Evolutionary conservation across 2,329 filamentous ascomycete species (phyloP), one percentile per base, ranked within the genome.

Genomic region (Paecilomyces fulvus): DNA sequence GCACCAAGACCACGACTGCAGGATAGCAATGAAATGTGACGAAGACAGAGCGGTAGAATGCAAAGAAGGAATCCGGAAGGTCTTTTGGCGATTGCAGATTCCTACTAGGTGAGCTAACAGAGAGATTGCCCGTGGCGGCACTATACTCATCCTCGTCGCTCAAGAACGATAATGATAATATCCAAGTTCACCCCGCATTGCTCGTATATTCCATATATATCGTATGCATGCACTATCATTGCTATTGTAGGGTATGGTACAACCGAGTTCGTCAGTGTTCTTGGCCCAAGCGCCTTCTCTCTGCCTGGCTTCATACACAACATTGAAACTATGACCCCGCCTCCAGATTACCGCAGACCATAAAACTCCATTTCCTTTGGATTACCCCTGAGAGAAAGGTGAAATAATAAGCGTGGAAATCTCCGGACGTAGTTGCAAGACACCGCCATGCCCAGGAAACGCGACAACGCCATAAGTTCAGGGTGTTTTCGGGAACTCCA

Each of bases 401-500:
- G 37, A 43, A 37, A 43, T 17, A 17, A 43, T 17, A 20, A 43
- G 37, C n/a, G 37, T 17, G 37, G 14, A 20, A 7, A 8, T 17
- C 14, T 33, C 12, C 9, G 23, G 30, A 53, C 28, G 14, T 23
- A 53, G 30, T 28, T 10, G 30, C 9, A 33, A 37, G 30, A n/a
- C 5, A 37, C 17, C 17, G 10, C n/a, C 37, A 49, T 54, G 28
- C 5, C 53, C 33, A 33, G n/a, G 48, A 30, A 54, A 28, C 7
- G 7, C 17, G 12, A 52, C 17, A 30, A 30, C 17, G 4, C 50
- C 30, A 9, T 17, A 51, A 17, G 12, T 31, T 25, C 31, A 48
- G 7, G 9, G 11, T 28, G 6, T 30, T 7, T 56, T 54, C 12
- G 23, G n/a, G 30, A 56, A 56, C 30, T 56, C 51, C 20, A 57